A percentile compares a stretch with the other conserved stretches of the same genome.
Evolutionary conservation across 371 early-diverging fungal genomes (phyloP).

Genomic region (Umbelopsis sp.): DNA sequence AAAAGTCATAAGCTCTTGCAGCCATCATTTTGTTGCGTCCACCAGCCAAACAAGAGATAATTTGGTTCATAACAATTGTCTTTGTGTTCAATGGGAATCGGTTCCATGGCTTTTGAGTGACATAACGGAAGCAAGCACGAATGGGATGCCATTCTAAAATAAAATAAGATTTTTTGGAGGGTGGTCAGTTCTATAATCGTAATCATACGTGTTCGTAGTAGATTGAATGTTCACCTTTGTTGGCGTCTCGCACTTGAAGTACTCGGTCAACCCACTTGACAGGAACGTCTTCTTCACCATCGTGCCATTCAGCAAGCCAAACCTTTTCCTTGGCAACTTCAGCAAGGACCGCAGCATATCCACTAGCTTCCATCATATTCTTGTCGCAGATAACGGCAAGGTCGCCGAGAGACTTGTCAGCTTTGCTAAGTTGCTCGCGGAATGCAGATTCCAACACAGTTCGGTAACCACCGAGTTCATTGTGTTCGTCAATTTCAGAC

Average conservation of each 20-base stretch:
- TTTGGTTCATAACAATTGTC: conserved; percentile 88
- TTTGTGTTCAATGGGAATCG: conserved; percentile 83
- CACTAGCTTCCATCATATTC: conserved; percentile 91
- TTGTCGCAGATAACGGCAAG: conserved; percentile 91
- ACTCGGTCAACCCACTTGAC: conserved; percentile 84
- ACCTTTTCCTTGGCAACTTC: conserved; percentile 83
- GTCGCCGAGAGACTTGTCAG: conserved; percentile 75
- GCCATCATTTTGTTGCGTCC: conserved; percentile 97
- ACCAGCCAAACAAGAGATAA: conserved; percentile 90
- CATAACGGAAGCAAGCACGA: conserved; percentile 90
- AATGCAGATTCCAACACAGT: conserved; percentile 81
- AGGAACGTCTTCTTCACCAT: conserved; percentile 78
- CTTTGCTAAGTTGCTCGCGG: conserved; percentile 68
- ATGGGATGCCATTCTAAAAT: conserved; percentile 80
- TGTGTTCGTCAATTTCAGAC: conserved; percentile 78
- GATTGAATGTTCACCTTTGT: conserved; percentile 44
- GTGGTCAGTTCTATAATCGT: too few species aligned
- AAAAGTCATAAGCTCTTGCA: conserved; percentile 90
- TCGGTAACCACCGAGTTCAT: conserved; percentile 78
- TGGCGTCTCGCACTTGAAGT: conserved; percentile 75
- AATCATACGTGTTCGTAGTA: too few species aligned
- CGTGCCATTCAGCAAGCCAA: conserved; percentile 85
- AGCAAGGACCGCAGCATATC: conserved; percentile 89
- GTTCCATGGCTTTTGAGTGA: conserved; percentile 94
- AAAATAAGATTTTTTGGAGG: too few species aligned